Evolutionary conservation across 495 filamentous ascomycete species (phyloP).

Genomic region (Geopyxis carbonaria): DNA sequence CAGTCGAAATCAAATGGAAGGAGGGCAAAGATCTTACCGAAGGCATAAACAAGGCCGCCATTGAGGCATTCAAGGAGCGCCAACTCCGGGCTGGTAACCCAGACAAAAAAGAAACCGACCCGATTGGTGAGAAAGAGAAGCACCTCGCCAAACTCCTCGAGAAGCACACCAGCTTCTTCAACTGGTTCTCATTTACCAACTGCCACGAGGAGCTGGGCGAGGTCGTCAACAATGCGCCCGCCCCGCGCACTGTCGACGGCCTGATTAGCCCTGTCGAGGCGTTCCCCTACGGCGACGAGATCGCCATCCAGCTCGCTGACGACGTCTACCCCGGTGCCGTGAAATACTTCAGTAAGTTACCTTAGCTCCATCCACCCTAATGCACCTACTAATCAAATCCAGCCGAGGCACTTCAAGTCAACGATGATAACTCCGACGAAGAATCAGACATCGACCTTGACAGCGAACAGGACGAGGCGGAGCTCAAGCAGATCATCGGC

Average conservation of each 20-base stretch:
- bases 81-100: constrained; percentile 11
- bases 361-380: not conserved
- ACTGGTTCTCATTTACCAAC: constrained; percentile 65
- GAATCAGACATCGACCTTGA: constrained; percentile 28
- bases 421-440: constrained; percentile 32
- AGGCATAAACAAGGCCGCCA: constrained; percentile 56
- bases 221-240: constrained; percentile 31
- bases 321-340: constrained; percentile 76
- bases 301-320: constrained; percentile 64
- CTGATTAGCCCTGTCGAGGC: constrained; percentile 46
- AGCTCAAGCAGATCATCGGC: not conserved
- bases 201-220: constrained; percentile 34
- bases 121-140: constrained; percentile 31
- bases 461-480: constrained; percentile 12
- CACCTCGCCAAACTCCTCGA: constrained; percentile 38
- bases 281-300: constrained; percentile 60
- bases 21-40: constrained; percentile 63
- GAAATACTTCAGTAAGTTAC: constrained; percentile 73
- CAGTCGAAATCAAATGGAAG: constrained; percentile 80
- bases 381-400: constrained; percentile 8
- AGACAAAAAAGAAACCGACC: constrained; percentile 3
- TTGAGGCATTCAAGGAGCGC: constrained; percentile 43
- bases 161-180: constrained; percentile 59
- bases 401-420: constrained; percentile 46
- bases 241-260: constrained; percentile 37